Evolutionary conservation across 2,329 filamentous ascomycete genomes (phyloP), one percentile per base, ranked within the genome.

Genomic region (Lachnellula subtilissima): DNA sequence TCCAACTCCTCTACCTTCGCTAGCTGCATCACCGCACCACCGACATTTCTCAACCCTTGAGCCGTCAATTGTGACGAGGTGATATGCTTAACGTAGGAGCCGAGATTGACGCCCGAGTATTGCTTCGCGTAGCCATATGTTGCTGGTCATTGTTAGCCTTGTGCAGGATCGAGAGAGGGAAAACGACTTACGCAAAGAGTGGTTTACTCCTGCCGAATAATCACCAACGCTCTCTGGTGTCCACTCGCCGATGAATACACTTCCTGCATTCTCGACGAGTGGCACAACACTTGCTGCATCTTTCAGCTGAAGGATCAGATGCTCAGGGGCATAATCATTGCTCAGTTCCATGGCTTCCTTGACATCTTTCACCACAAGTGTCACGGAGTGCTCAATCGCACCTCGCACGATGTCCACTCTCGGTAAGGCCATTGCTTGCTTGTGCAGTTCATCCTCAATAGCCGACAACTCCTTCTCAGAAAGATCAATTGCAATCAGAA

Each of bases 81-180:
- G 69, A 99, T 97, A 78, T 97, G 91, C 78, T 99, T 99, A 72
- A 96, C 83, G 75, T 97, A 99, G 2, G 93, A 97, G 35, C 84
- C 91, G 5, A 99, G 82, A 73, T 96, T 99, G 69, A 99, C 94
- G 52, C 94, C 94, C 5, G 91, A 97, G 77, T 99, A 99, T 73
- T 99, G 94, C 76, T 96, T 96, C 49, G 94, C 94, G 68, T 96
- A 99, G 42, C 94, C 94, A 70, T 97, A 99, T 0, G 94, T 99
- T 52, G 94, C 91, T 96, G 64, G 25, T 52, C 54, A 51, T 19
- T 46, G 48, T 64, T 43, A 61, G 42, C 35, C 55, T 42, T 49
- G 25, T 36, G 50, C 28, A 37, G 37, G 23, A 15, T 28, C 25
- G 9, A 25, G 19, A 47, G 54, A 36, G 15, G 19, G 23, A 60